Percentiles rank a stretch among this genome's conserved stretches.
Evolutionary conservation across 441 rosid genomes (phyloP).

Genomic region (Populus trichocarpa): DNA sequence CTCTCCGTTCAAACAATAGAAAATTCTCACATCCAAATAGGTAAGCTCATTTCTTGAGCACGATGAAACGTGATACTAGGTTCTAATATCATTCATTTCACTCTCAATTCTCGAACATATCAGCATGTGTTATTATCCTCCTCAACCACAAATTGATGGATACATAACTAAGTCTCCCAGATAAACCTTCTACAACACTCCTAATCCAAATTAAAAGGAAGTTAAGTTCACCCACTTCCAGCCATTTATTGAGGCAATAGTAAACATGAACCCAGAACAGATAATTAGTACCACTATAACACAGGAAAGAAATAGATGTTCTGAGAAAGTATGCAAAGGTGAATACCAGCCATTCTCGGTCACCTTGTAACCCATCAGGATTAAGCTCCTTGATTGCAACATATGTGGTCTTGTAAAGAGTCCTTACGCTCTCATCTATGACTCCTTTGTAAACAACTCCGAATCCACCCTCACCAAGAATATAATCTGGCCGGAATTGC

Average conservation of each 20-base stretch:
- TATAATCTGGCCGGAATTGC: slow-evolving; percentile 80
- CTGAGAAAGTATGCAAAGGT: slow-evolving; percentile 14
- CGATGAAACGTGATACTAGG: neutral
- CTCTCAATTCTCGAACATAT: neutral
- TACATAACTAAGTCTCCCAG: neutral
- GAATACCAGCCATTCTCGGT: slow-evolving; percentile 98
- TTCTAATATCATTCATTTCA: neutral
- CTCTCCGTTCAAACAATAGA: neutral
- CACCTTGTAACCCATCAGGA: slow-evolving; percentile 95
- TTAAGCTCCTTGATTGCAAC: slow-evolving; percentile 96
- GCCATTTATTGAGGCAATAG: neutral
- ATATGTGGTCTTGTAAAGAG: slow-evolving; percentile 49
- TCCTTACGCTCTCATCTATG: slow-evolving; percentile 63
- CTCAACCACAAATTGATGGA: neutral
- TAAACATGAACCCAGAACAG: neutral
- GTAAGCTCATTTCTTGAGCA: neutral
- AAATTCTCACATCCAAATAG: neutral
- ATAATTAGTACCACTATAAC: neutral
- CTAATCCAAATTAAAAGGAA: neutral
- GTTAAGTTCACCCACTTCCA: neutral
- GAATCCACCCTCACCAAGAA: slow-evolving; percentile 96
- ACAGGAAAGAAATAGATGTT: neutral
- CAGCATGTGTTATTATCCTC: neutral
- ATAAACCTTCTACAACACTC: neutral
- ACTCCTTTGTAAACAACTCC: slow-evolving; percentile 94